Evolutionary conservation across 2,329 filamentous ascomycete species (phyloP).

Genomic region (Fusarium sp.): DNA sequence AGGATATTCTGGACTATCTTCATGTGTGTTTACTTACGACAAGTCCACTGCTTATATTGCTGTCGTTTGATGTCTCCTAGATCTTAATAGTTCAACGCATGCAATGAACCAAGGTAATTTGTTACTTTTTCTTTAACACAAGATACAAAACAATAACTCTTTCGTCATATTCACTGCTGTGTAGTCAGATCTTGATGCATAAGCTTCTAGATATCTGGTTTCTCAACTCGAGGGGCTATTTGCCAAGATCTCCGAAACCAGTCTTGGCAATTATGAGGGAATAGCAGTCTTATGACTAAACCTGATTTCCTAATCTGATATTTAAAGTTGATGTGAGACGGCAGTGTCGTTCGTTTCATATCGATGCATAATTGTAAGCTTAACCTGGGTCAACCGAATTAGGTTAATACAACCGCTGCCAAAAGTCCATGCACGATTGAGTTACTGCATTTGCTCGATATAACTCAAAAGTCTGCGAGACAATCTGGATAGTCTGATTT

Average conservation of each 20-base stretch:
- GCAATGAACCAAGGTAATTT: accelerated
- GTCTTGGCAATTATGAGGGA: not conserved
- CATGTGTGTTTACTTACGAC: too few species aligned
- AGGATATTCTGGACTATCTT: too few species aligned
- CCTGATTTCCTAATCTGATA: not conserved
- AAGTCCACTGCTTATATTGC: too few species aligned
- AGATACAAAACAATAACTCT: too few species aligned
- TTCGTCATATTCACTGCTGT: too few species aligned
- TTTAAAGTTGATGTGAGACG: not conserved
- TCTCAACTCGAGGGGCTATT: accelerated
- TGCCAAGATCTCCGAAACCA: not conserved
- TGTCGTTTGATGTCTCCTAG: too few species aligned
- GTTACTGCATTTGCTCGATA: not conserved
- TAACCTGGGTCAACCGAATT: not conserved
- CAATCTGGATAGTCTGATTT: not conserved
- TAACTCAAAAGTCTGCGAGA: accelerated
- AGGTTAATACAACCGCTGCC: too few species aligned
- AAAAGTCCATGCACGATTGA: not conserved
- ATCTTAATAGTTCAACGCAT: accelerated
- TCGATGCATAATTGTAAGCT: not conserved
- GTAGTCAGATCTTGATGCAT: too few species aligned
- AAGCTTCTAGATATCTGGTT: too few species aligned
- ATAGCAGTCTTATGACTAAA: not conserved
- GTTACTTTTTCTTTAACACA: too few species aligned
- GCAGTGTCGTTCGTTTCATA: not conserved